phyloP scores from a whole-genome alignment of 306 rosid species.

The Carpinus viminea region DNA sequence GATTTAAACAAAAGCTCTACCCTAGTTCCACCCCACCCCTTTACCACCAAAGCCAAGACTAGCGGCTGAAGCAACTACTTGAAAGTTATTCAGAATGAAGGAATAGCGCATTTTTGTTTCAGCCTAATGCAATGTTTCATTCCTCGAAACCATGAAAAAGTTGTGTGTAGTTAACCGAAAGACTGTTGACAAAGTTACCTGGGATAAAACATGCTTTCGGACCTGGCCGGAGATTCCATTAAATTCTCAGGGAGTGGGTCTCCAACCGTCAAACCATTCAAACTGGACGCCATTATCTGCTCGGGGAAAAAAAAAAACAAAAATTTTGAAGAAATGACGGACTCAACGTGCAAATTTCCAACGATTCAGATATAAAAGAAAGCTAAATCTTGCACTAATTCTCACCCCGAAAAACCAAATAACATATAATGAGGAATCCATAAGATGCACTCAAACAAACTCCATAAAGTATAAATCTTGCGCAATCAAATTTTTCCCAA shows the following conservation, averaged over 20 bases:
- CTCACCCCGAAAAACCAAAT: background rate
- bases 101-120: background rate
- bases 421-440: background rate
- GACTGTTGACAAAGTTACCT: conserved; percentile 47
- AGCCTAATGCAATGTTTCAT: background rate
- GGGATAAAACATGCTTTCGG: conserved; percentile 68
- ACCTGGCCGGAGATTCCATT: conserved; percentile 96
- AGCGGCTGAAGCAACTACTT: background rate
- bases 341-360: background rate
- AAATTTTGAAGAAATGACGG: conserved; percentile 7
- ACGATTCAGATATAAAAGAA: background rate
- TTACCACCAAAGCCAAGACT: background rate
- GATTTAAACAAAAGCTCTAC: conserved; percentile 2
- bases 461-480: background rate
- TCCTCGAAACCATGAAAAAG: background rate
- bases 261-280: conserved; percentile 95
- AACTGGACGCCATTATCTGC: conserved; percentile 98
- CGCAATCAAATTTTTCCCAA: background rate
- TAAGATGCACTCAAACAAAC: background rate
- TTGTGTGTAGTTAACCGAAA: background rate
- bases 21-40: background rate
- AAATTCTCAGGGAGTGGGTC: conserved; percentile 90
- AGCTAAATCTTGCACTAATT: background rate
- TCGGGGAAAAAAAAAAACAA: background rate
- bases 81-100: background rate